Evolutionary conservation across 306 rosid genomes (phyloP).

Genomic region (Rosa multiflora): DNA sequence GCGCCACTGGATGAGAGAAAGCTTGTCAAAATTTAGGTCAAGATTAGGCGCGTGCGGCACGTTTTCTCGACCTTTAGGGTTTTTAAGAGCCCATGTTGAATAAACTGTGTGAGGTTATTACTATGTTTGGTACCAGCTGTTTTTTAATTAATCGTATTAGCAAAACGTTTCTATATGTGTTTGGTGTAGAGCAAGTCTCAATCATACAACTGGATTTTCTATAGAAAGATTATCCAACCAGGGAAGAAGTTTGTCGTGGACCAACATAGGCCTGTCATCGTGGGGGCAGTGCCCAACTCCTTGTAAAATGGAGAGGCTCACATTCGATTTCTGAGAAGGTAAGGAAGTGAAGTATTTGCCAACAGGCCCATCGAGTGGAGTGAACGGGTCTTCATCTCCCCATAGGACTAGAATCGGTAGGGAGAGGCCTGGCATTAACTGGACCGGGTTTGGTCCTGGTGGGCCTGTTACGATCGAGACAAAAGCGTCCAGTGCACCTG

Average conservation of each 20-base stretch:
- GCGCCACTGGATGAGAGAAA: too few relatives aligned
- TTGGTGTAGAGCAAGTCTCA: neutral
- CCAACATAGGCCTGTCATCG: conserved; percentile 80
- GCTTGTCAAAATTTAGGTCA: too few relatives aligned
- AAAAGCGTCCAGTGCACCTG: conserved; percentile 86
- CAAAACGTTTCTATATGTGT: too few relatives aligned
- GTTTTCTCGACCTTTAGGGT: too few relatives aligned
- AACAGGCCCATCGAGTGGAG: conserved; percentile 96
- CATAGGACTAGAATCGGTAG: conserved; percentile 76
- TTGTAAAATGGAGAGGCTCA: conserved; percentile 54
- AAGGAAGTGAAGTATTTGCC: conserved; percentile 72
- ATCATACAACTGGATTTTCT: neutral
- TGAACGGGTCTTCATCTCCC: conserved; percentile 89
- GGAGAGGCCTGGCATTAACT: conserved; percentile 64
- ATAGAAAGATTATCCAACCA: conserved; percentile 69
- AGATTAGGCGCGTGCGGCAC: too few relatives aligned
- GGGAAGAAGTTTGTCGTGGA: conserved; percentile 76
- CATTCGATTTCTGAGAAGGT: conserved; percentile 51
- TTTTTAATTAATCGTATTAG: neutral
- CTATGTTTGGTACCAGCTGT: too few relatives aligned
- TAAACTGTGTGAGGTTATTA: too few relatives aligned
- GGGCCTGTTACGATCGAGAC: conserved; percentile 86
- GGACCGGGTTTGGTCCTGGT: conserved; percentile 82
- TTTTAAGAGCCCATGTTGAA: too few relatives aligned
- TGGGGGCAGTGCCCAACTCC: conserved; percentile 98